phyloP scores from a whole-genome alignment of 2,329 filamentous ascomycete species.

The Xylariaceae sp. region DNA sequence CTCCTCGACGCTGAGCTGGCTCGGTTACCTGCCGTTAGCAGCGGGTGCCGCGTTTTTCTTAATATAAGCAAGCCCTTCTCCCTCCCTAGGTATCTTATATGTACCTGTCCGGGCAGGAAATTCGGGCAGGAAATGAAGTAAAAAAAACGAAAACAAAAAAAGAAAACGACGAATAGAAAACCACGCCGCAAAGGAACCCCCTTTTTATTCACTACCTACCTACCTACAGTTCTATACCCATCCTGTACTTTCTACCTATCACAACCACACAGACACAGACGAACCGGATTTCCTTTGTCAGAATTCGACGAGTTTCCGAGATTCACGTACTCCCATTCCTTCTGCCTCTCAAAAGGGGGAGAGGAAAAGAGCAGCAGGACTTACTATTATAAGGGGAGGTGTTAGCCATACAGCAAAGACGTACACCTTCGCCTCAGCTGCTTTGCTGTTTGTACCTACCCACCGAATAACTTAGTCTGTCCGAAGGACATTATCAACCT shows the following conservation, averaged over 20 bases:
- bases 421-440: background rate
- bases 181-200: background rate
- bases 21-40: slow-evolving; percentile 41
- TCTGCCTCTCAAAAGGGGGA: no score
- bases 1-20: slow-evolving; percentile 24
- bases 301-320: no score
- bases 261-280: background rate
- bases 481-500: no score
- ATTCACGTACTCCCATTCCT: no score
- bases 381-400: no score
- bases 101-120: no score
- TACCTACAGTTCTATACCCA: background rate
- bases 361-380: no score
- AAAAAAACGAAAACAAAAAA: background rate
- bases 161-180: background rate
- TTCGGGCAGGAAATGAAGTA: no score
- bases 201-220: background rate
- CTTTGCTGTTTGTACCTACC: background rate
- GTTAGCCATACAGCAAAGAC: no score
- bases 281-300: no score
- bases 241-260: background rate
- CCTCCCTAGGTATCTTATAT: no score
- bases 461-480: background rate
- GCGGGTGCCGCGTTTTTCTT: slow-evolving; percentile 37
- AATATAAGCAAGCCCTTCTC: slow-evolving; percentile 24